Base-by-base conservation (phyloP, 305 asterid species). In the Stenogyne calaminthoides region DNA sequence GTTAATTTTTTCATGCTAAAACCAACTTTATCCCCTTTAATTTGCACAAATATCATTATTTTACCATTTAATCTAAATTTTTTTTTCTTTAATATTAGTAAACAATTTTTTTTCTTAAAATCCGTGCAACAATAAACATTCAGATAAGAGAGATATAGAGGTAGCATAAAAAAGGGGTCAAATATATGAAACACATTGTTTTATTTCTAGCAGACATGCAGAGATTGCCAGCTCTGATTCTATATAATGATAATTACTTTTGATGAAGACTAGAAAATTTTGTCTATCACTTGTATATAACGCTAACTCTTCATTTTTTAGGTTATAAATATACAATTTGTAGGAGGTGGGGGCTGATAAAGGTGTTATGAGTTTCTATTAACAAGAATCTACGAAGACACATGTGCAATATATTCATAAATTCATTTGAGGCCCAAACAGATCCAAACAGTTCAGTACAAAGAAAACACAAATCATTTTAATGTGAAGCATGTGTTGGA, bases 111-210 rank as follows among this genome's bases (percentile, higher is more conserved):
- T n/a, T n/a, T n/a, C n/a, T n/a, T n/a, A n/a, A n/a, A n/a, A n/a
- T n/a, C n/a, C n/a, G n/a, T n/a, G n/a, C n/a, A n/a, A n/a, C n/a
- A n/a, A n/a, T n/a, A n/a, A n/a, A n/a, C n/a, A n/a, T n/a, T n/a
- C n/a, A n/a, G n/a, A n/a, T n/a, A n/a, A n/a, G n/a, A n/a, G n/a
- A n/a, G n/a, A n/a, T n/a, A n/a, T n/a, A n/a, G n/a, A n/a, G n/a
- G n/a, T n/a, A n/a, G n/a, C n/a, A n/a, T n/a, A n/a, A n/a, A n/a
- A 78, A 69, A 65, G 71, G 84, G 68, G 83, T 84, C 84, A 84
- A 74, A 78, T 64, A 75, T 12, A 32, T 44, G 47, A 40, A 7
- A 19, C 40, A 52, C 25, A 29, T 59, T 6, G 44, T 58, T 62
- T 34, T 12, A 52, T 76, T 52, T 61, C 61, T 52, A 69, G 61